Evolutionary conservation across 2,329 filamentous ascomycete species (phyloP), one percentile per base, ranked within the genome.

Genomic region (Colletotrichum lentis): DNA sequence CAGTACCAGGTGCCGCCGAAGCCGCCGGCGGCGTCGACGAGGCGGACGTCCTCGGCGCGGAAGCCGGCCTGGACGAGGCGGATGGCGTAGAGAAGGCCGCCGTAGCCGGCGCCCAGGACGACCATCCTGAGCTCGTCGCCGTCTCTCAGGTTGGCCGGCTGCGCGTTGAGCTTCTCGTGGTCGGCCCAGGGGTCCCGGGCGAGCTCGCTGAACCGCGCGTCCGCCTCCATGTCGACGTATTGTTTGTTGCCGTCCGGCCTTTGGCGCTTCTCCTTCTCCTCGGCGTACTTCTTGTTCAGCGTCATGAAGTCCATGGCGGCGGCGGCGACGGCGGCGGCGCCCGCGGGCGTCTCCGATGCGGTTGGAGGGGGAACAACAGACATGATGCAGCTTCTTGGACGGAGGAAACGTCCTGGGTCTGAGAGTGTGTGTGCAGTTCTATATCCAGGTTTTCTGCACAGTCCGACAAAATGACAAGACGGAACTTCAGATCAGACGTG

Each of bases 1-100:
- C 83, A 85, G 66, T 82, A 84, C 84, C 83, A 86, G 0, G 82
- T 84, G 12, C 84, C 84, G 3, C 83, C 83, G 31, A 83, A 79
- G 4, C 80, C 82, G 11, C 80, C 81, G 1, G 78, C 81, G 0
- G 73, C 70, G 43, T 84, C 82, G 24, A 82, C 73, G 0, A 84
- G 67, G 0, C 77, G 76, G n/a, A 84, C 78, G 8, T 82, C 80
- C 0, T 78, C 65, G 7, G 72, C 46, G 5, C 61, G 27, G 49
- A 76, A 62, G 5, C 74, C 74, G 1, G 70, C 65, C 37, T 76
- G 63, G 31, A 76, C 53, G 8, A 76, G 64, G 3, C 71, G 71
- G 2, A 74, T 72, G 0, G 76, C 77, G n/a, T 71, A 75, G 1
- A 79, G 70, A 0, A 81, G 70, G 0, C 76, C 79, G 7, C 74